Conservation (phyloP, 75 land plant species). For the Isoetes taiwanensis region DNA sequence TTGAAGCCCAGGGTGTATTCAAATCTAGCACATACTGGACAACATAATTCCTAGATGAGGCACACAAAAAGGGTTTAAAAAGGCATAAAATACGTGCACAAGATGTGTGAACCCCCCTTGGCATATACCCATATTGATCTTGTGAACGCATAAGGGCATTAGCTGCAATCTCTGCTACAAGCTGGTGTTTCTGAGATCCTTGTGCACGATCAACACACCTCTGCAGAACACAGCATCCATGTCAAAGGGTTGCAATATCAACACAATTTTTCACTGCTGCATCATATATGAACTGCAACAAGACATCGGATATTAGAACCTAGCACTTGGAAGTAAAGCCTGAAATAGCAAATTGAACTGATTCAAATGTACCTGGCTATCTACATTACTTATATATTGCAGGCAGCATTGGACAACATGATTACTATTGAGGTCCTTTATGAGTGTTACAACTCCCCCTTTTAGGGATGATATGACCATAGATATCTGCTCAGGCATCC, state of each 20-base stretch:
- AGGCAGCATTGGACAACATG: background rate
- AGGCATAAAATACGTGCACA: too few relatives aligned
- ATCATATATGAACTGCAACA: constrained; percentile 38
- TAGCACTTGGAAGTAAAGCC: background rate
- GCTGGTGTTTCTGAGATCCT: constrained; percentile 16
- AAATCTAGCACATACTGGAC: constrained; percentile 53
- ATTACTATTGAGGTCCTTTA: background rate
- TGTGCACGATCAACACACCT: constrained; percentile 28
- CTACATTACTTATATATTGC: background rate
- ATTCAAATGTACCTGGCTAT: background rate
- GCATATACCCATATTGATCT: constrained; percentile 43
- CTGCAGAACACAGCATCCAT: constrained; percentile 32
- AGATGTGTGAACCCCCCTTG: too few relatives aligned
- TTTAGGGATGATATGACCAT: background rate
- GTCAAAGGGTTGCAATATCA: constrained; percentile 48
- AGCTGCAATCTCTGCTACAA: constrained; percentile 27
- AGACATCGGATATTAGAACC: background rate
- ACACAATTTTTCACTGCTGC: constrained; percentile 37
- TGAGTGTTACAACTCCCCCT: background rate
- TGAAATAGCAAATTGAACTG: too few relatives aligned
- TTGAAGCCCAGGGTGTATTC: constrained; percentile 32
- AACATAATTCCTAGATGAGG: constrained; percentile 67
- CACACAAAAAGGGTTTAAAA: background rate
- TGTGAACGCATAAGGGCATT: constrained; percentile 48
- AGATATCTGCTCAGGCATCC: constrained; percentile 37